A percentile compares a stretch with the other conserved stretches of the same genome.
These are phyloP conservation scores for Catunica adiposa DNA, from an alignment of 2,329 filamentous ascomycete genomes.

Conservation along the genomic window DNA sequence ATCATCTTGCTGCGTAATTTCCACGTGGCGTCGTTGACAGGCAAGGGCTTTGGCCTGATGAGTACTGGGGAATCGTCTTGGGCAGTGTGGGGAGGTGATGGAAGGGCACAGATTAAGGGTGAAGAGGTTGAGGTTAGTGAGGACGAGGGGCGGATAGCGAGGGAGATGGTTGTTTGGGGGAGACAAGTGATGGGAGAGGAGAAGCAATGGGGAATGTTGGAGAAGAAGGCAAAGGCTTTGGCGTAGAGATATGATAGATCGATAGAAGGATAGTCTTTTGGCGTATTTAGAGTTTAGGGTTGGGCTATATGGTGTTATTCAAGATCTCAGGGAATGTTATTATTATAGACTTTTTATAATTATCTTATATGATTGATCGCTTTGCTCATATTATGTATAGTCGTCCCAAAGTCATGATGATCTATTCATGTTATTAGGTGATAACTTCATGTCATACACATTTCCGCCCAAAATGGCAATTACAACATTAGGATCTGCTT, in stretches of 20 bases:
- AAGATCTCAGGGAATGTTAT: slow-evolving; percentile 25
- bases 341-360: no score
- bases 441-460: no score
- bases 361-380: no score
- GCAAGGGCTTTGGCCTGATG: slow-evolving; percentile 38
- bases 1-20: slow-evolving; percentile 42
- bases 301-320: neutral
- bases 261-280: neutral
- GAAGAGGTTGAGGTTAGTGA: slow-evolving; percentile 40
- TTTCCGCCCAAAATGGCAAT: no score
- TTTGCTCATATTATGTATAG: no score
- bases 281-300: neutral
- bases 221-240: slow-evolving; percentile 10
- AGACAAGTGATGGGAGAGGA: neutral
- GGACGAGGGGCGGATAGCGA: slow-evolving; percentile 24
- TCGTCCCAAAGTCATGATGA: no score
- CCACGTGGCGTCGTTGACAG: slow-evolving; percentile 34
- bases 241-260: neutral
- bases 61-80: slow-evolving; percentile 41
- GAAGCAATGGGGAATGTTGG: slow-evolving; percentile 10
- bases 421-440: no score
- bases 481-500: no score
- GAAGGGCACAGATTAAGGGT: slow-evolving; percentile 37
- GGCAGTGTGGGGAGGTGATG: slow-evolving; percentile 35
- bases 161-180: slow-evolving; percentile 6